These are phyloP conservation scores for Metschnikowia gelsemii DNA, from an alignment of 805 yeast genomes.

Conservation along the genomic window DNA sequence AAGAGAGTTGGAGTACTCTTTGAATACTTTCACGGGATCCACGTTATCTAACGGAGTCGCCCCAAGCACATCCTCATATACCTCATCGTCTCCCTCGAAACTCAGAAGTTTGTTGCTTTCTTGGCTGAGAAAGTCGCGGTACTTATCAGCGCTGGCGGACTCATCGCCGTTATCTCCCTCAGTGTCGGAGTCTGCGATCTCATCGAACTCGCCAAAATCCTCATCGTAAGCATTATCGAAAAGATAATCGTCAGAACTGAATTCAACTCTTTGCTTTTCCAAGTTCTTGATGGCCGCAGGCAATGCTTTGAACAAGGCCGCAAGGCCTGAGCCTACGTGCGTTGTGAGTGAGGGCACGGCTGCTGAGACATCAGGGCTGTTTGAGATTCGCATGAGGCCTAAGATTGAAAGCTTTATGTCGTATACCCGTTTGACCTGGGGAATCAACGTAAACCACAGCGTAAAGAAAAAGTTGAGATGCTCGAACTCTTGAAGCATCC, in stretches of 20 bases:
- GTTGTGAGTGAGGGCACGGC: slow-evolving; percentile 34
- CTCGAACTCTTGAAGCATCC: slow-evolving; percentile 45
- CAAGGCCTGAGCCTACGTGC: slow-evolving; percentile 48
- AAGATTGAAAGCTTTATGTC: slow-evolving; percentile 76
- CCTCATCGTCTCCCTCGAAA: slow-evolving; percentile 25
- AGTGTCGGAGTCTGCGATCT: slow-evolving; percentile 22
- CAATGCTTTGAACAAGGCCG: slow-evolving; percentile 52
- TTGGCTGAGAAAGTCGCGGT: slow-evolving; percentile 47
- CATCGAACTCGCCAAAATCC: slow-evolving; percentile 11
- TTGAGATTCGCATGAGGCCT: slow-evolving; percentile 55
- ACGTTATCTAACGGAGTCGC: slow-evolving; percentile 21
- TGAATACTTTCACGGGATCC: slow-evolving; percentile 18
- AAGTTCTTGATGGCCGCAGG: slow-evolving; percentile 71
- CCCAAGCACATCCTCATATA: slow-evolving; percentile 27
- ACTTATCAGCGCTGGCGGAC: slow-evolving; percentile 38
- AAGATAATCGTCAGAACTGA: slow-evolving; percentile 33
- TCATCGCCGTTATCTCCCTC: slow-evolving; percentile 26
- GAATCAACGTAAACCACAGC: slow-evolving; percentile 62
- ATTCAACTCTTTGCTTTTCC: slow-evolving; percentile 62
- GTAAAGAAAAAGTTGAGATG: slow-evolving; percentile 48
- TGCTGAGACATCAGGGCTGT: slow-evolving; percentile 21
- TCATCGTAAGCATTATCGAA: slow-evolving; percentile 10
- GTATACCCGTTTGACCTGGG: slow-evolving; percentile 63
- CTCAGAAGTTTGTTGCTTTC: slow-evolving; percentile 42
- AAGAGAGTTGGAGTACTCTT: slow-evolving; percentile 16